A percentile compares a stretch with the other conserved stretches of the same genome.
Evolutionary conservation across 2,329 filamentous ascomycete species (phyloP).

Genomic region (Aspergillus brunneoviolaceus): DNA sequence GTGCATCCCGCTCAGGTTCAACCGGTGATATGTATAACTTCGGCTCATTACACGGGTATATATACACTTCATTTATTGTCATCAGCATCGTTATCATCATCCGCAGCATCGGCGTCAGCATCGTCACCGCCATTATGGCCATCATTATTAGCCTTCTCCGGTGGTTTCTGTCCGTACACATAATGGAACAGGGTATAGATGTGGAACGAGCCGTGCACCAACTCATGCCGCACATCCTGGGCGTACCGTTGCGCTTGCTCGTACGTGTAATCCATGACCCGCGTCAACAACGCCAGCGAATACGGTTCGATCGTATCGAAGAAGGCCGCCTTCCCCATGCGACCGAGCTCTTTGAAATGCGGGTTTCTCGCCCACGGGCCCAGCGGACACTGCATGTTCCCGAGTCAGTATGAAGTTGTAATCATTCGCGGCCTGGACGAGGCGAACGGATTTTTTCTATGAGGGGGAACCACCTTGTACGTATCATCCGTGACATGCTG

Average conservation of each 20-base stretch:
- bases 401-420: conserved; percentile 7
- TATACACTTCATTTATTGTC: neutral
- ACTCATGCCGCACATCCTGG: conserved; percentile 29
- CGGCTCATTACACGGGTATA: too few relatives aligned
- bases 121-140: conserved; percentile 2
- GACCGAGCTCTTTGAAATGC: conserved; percentile 37
- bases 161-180: conserved; percentile 33
- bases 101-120: neutral
- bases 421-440: too few relatives aligned
- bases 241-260: conserved; percentile 33
- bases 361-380: conserved; percentile 37
- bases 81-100: neutral
- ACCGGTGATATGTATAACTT: too few relatives aligned
- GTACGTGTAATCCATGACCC: conserved; percentile 33
- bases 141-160: conserved; percentile 13
- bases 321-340: conserved; percentile 30
- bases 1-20: too few relatives aligned
- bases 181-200: conserved; percentile 33
- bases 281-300: conserved; percentile 39
- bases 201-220: conserved; percentile 26
- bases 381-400: conserved; percentile 28
- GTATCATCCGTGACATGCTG: conserved; percentile 34
- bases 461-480: conserved; percentile 30
- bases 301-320: conserved; percentile 40
- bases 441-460: too few relatives aligned